Conservation (phyloP, 148 eudicot species). For the Persicaria tinctoria region DNA sequence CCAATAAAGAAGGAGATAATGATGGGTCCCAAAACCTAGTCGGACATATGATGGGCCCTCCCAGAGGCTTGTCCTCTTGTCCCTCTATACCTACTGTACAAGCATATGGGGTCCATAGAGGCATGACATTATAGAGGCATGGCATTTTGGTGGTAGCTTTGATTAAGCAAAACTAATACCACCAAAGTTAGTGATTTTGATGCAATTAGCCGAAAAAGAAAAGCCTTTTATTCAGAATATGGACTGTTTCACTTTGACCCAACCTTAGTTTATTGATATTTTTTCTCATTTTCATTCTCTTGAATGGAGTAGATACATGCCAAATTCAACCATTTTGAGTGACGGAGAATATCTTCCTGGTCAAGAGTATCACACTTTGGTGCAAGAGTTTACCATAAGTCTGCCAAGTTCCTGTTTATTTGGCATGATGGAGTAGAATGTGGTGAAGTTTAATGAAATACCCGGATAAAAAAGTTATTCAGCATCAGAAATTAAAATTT, state of each 20-base stretch:
- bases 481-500: no score
- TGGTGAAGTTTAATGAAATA: no score
- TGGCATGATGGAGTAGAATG: no score
- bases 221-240: background rate
- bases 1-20: constrained; percentile 8
- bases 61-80: background rate
- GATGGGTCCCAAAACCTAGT: constrained; percentile 9
- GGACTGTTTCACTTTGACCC: background rate
- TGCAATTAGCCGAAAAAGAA: no score
- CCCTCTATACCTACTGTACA: background rate
- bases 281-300: background rate
- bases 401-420: no score
- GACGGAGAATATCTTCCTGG: background rate
- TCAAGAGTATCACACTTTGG: background rate
- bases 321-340: background rate
- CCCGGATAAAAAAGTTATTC: no score
- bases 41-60: constrained; percentile 8
- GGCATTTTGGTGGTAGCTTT: background rate
- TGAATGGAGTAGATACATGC: no score
- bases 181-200: no score
- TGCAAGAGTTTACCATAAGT: background rate
- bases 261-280: background rate
- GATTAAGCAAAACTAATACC: background rate
- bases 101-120: background rate
- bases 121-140: background rate